Evolutionary conservation across 1,284 basidiomycete genomes (phyloP), one percentile per base, ranked within the genome.

Genomic region (Marasmius oreades): DNA sequence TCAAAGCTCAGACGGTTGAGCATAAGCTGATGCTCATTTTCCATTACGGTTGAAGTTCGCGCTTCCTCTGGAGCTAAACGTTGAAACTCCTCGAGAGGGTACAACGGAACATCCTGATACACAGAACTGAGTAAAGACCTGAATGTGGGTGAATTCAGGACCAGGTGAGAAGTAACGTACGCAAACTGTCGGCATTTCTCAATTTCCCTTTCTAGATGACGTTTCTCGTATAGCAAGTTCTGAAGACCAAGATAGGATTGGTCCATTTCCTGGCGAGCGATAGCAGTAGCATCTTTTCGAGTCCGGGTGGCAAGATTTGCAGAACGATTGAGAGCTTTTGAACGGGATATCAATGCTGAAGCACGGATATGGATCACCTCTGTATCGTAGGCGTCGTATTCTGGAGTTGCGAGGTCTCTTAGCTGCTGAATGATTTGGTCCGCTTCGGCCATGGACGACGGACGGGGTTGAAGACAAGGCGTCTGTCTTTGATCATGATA

Each of bases 121-220:
- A 90, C 84, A 34, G 89, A 91, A n/a, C 86, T 88, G 56, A 28
- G 46, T 18, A 47, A 55, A 34, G 23, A 53, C 11, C 46, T 39
- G 55, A 31, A 33, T 62, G 51, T 48, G 54, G 52, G 55, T 42
- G 33, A 59, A 47, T 42, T 24, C 34, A 33, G 46, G 33, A 43
- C 20, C 55, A 23, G 47, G 31, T 39, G 58, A 47, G 46, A 56
- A 1, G 3, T 65, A 36, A 75, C 88, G 67, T 67, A 92, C 90
- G 87, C 89, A 68, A 92, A 92, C 65, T 92, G 89, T 54, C 87
- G 81, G 70, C 90, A 92, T 69, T 92, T 92, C 65, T 92, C 90
- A 31, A 92, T 92, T 72, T 92, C 90, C 59, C 88, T 78, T 68
- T 92, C 90, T 10, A 92, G 79, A 67, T 92, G 90, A 28, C 90